Evolutionary conservation across 176 grass and related monocot genomes (phyloP), one percentile per base, ranked within the genome.

Genomic region (Luzula sylvatica): DNA sequence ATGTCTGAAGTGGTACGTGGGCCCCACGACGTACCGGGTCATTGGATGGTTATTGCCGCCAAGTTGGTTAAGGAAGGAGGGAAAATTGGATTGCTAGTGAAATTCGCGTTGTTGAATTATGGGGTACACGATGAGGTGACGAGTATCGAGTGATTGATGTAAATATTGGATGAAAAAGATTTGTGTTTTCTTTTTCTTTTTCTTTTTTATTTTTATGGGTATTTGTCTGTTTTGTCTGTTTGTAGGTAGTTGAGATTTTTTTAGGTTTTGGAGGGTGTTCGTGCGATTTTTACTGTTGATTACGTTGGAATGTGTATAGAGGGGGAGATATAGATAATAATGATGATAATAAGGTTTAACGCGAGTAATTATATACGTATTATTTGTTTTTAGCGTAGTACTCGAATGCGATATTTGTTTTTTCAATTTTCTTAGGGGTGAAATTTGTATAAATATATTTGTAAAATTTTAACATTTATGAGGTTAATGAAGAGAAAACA

Each of bases 1-100:
- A 90, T 98, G 72, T 67, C 75, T 1, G 86, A 98, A 75, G 85
- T 98, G 57, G 61, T 86, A 14, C 80, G 77, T 24, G 85, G 92
- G 0, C 81, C 92, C 0, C 92, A 98, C 26, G 86, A 98, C 27
- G 75, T 83, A 3, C 92, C 85, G 8, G 92, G 92, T 0, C 81
- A 90, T 72, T 98, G 92, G 92, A 53, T 98, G 42, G 85, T 98
- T 38, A 83, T 53, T 9, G 69, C 69, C 5, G 78, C 68, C 1
- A 82, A 74, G 49, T 65, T 87, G 23, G 83, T 87, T 40, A 86
- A 75, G 69, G 82, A 94, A 55, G 65, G 70, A 17, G 57, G 83
- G 52, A 87, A 87, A 55, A 87, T 87, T 53, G 79, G 72, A n/a
- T 58, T 94, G 39, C 76, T 87, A 11, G 75, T 80, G 11, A 94